Conservation (phyloP, 2,329 filamentous ascomycete species). For the Colletotrichum graminicola region DNA sequence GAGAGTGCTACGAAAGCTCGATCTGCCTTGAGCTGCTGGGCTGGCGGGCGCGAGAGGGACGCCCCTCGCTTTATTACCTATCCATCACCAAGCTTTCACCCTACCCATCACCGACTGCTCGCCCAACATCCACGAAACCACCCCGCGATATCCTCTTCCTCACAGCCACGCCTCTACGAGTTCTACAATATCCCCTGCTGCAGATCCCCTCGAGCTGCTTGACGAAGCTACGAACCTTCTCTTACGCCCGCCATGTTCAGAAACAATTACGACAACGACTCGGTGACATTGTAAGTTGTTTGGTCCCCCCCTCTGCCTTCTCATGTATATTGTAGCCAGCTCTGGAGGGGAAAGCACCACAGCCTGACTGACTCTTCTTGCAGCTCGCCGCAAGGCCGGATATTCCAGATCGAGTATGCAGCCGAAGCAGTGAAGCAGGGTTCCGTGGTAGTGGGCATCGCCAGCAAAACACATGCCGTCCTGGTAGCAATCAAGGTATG, state of each 20-base stretch:
- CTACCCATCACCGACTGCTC: slow-evolving; percentile 33
- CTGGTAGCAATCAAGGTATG: slow-evolving; percentile 94
- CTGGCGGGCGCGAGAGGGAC: slow-evolving; percentile 25
- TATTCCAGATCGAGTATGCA: slow-evolving; percentile 99
- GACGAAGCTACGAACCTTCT: slow-evolving; percentile 40
- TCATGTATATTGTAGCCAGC: slow-evolving; percentile 10
- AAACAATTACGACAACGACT: slow-evolving; percentile 99
- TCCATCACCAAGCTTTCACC: slow-evolving; percentile 36
- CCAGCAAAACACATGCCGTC: slow-evolving; percentile 97
- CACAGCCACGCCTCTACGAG: slow-evolving; percentile 10
- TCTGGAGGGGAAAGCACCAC: not conserved
- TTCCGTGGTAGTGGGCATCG: slow-evolving; percentile 95
- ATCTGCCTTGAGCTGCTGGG: slow-evolving; percentile 47
- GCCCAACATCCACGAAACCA: slow-evolving; percentile 39
- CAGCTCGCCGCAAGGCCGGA: slow-evolving; percentile 98
- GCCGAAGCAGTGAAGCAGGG: slow-evolving; percentile 99
- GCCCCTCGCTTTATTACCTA: slow-evolving; percentile 28
- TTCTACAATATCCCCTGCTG: slow-evolving; percentile 7
- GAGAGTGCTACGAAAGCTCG: slow-evolving; percentile 48
- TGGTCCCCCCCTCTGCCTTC: slow-evolving; percentile 30
- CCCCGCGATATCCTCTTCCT: slow-evolving; percentile 30
- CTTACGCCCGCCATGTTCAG: slow-evolving; percentile 79
- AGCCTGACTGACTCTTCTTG: slow-evolving; percentile 28
- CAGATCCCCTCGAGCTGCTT: slow-evolving; percentile 21
- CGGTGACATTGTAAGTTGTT: slow-evolving; percentile 91